Evolutionary conservation across 2,329 filamentous ascomycete species (phyloP).

Genomic region (Aspergillus hiratsukae): DNA sequence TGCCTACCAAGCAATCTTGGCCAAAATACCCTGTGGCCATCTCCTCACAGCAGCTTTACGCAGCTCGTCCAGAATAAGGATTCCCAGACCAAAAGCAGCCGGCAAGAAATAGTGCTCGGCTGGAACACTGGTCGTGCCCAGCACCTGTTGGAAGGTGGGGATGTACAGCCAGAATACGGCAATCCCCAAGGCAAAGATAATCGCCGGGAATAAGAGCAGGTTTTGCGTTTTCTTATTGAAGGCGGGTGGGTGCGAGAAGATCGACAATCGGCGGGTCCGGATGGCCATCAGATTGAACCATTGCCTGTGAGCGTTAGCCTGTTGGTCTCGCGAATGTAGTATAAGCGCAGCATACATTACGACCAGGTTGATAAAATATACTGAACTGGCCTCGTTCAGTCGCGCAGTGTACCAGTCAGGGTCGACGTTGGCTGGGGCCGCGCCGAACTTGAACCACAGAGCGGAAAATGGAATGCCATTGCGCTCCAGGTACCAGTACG

Average conservation of each 20-base stretch:
- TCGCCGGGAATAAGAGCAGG: constrained; percentile 64
- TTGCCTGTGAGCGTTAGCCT: constrained; percentile 43
- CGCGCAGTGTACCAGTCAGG: constrained; percentile 52
- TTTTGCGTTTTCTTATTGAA: constrained; percentile 65
- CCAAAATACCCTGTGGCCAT: constrained; percentile 55
- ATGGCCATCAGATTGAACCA: constrained; percentile 71
- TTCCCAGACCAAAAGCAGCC: constrained; percentile 63
- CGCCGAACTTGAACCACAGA: constrained; percentile 66
- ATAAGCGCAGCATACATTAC: constrained; percentile 57
- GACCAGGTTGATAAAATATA: constrained; percentile 77
- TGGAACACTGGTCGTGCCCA: constrained; percentile 61
- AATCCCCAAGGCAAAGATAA: constrained; percentile 64
- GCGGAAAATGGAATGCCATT: constrained; percentile 61
- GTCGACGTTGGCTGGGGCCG: constrained; percentile 47
- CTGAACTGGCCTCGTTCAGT: constrained; percentile 62
- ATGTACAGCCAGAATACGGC: constrained; percentile 68
- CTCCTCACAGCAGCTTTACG: constrained; percentile 60
- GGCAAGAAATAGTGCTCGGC: constrained; percentile 74
- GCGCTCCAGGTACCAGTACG: constrained; percentile 58
- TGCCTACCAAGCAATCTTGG: constrained; percentile 59
- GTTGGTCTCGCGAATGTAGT: constrained; percentile 5
- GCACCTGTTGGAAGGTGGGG: constrained; percentile 56
- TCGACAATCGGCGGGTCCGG: constrained; percentile 59
- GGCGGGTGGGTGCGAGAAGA: constrained; percentile 68
- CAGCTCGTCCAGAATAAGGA: constrained; percentile 62